Evolutionary conservation across 805 yeast species (phyloP), one percentile per base, ranked within the genome.

Genomic region (Candida tallmaniae): DNA sequence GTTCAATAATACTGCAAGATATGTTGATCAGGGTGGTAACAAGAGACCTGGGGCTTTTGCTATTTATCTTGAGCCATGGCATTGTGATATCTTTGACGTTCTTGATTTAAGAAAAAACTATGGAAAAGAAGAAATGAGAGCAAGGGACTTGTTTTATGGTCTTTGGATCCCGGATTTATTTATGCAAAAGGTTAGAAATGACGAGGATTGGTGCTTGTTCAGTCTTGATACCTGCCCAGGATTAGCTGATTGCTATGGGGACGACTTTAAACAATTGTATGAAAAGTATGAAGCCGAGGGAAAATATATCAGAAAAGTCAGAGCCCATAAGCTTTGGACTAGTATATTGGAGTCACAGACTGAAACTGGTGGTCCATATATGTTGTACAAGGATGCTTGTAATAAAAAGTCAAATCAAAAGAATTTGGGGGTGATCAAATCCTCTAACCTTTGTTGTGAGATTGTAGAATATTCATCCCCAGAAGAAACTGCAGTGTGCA

Each of bases 11-110:
- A 88, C 97, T 17, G 97, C 98, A 13, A 76, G 96, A 48, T 90
- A 89, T 53, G 97, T 90, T 27, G 97, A 90, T 52, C 98, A 90
- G 70, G 98, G 98, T 43, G 97, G 97, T 36, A 90, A 90, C 65
- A 89, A 89, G 62, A 73, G 98, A 52, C 98, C 98, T 0, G 97
- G 97, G 42, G 98, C 98, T 3, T 84, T 90, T 60, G 96, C 96
- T 23, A 63, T 88, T 23, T 90, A 89, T 61, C 59, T 90, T 23
- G 98, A 90, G 63, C 97, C 98, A 36, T 90, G 98, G 98, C 98
- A 90, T 56, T 76, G 83, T 8, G 98, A 90, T 51, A 72, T 90
- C 23, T 83, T 86, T 57, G 95, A 84, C 40, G 82, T 90, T 51
- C 60, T 90, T 35, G 90, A 89, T 39, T 68, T 90, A 46, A 76